Conservation (phyloP, 129 eudicot species). For the Saposhnikovia divaricata region DNA sequence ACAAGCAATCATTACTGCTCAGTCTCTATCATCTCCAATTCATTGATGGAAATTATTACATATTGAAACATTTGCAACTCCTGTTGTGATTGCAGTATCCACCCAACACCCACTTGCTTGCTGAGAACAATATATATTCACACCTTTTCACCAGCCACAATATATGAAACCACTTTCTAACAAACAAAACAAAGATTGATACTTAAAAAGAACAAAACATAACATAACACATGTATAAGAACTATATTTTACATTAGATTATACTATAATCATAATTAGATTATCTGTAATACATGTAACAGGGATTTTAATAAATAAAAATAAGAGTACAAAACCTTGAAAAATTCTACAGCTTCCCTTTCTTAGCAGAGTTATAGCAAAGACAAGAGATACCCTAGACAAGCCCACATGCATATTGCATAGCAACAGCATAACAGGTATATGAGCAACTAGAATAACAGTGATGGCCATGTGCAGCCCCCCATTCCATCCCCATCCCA, state of each 20-base stretch:
- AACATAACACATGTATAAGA: conserved; percentile 2
- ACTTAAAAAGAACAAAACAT: not conserved
- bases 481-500: conserved; percentile 11
- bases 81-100: not conserved
- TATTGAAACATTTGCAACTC: not conserved
- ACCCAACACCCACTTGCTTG: not conserved
- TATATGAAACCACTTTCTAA: not conserved
- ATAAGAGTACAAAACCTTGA: conserved; percentile 5
- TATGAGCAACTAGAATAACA: not conserved
- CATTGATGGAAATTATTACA: not conserved
- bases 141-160: not conserved
- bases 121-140: not conserved
- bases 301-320: not conserved
- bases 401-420: conserved; percentile 11
- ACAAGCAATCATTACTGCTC: not conserved
- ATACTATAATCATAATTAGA: not conserved
- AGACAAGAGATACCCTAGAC: conserved; percentile 6
- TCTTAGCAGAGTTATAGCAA: not conserved
- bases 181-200: no score
- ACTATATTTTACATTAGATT: not conserved
- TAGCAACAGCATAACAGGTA: not conserved
- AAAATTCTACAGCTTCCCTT: conserved; percentile 12
- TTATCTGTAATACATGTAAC: conserved; percentile 7
- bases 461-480: conserved; percentile 27
- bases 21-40: not conserved